Evolutionary conservation across 257 asterid genomes (phyloP).

Genomic region (Solanum medicagineum): DNA sequence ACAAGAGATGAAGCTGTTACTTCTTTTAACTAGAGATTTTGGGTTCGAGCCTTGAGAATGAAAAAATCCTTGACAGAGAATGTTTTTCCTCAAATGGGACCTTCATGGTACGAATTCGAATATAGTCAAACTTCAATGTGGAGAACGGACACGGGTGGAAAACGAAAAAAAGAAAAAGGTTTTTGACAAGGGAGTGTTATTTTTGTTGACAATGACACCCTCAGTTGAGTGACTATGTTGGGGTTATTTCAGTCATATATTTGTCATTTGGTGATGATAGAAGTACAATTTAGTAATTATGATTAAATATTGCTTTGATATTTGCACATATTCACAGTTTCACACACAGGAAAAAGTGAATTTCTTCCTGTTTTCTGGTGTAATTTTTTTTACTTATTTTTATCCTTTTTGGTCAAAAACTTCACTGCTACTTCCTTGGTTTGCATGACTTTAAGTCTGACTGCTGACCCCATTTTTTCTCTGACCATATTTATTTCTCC

Average conservation of each 20-base stretch:
- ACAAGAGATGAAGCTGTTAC: too few relatives aligned
- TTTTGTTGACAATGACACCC: conserved; percentile 4
- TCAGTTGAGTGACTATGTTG: not conserved
- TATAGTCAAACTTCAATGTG: too few relatives aligned
- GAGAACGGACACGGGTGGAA: too few relatives aligned
- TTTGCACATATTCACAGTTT: not conserved
- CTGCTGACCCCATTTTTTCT: not conserved
- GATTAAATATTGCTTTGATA: not conserved
- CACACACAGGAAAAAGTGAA: not conserved
- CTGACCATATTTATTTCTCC: not conserved
- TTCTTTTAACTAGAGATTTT: too few relatives aligned
- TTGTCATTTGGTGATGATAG: not conserved
- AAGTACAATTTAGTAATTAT: not conserved
- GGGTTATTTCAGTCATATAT: not conserved
- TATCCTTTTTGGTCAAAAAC: conserved; percentile 23
- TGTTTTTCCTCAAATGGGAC: too few relatives aligned
- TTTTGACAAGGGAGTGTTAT: not conserved
- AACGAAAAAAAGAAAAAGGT: too few relatives aligned
- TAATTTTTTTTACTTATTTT: not conserved
- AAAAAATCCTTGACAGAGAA: too few relatives aligned
- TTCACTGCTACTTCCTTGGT: not conserved
- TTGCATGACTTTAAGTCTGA: not conserved
- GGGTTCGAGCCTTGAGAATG: too few relatives aligned
- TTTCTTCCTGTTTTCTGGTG: not conserved
- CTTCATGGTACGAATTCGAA: too few relatives aligned